Evolutionary conservation across 139 green algal genomes (phyloP).

Genomic region (Mychonastes homosphaera): DNA sequence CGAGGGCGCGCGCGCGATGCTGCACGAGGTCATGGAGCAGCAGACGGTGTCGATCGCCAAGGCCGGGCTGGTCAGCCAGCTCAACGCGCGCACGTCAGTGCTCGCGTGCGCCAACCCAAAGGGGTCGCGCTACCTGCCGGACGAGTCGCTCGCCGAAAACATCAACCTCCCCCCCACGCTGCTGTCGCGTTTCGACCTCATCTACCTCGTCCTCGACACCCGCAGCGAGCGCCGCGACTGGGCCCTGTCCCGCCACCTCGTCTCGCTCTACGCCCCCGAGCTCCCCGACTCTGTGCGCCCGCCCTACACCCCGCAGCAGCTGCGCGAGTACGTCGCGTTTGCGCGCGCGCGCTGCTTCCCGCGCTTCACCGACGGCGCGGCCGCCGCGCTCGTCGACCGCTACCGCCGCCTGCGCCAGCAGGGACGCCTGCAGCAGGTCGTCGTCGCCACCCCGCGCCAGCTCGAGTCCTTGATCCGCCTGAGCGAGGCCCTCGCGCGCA

Average conservation of each 20-base stretch:
- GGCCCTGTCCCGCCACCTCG: conserved; percentile 78
- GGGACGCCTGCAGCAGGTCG: conserved; percentile 46
- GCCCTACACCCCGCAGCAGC: conserved; percentile 44
- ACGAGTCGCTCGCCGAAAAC: conserved; percentile 88
- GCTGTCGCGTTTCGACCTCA: conserved; percentile 84
- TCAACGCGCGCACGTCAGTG: conserved; percentile 91
- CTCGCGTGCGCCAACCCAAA: conserved; percentile 58
- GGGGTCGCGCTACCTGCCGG: conserved; percentile 26
- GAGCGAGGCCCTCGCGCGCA: conserved; percentile 69
- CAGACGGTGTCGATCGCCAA: conserved; percentile 97
- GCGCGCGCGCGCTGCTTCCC: conserved; percentile 62
- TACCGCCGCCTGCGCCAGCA: conserved; percentile 79
- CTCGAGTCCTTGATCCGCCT: conserved; percentile 86
- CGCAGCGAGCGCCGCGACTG: conserved; percentile 68
- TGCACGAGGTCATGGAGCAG: conserved; percentile 95
- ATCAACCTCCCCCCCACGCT: conserved; percentile 93
- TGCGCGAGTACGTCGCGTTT: conserved; percentile 86
- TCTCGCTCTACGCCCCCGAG: conserved; percentile 66
- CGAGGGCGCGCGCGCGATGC: conserved; percentile 80
- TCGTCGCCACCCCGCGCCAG: conserved; percentile 83
- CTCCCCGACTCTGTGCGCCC: conserved; percentile 13
- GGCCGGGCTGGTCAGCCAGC: conserved; percentile 92
- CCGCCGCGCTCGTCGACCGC: conserved; percentile 51
- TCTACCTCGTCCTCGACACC: conserved; percentile 94
- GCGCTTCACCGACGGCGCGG: conserved; percentile 60